Evolutionary conservation across 257 asterid genomes (phyloP).

Genomic region (Solanum chaucha): DNA sequence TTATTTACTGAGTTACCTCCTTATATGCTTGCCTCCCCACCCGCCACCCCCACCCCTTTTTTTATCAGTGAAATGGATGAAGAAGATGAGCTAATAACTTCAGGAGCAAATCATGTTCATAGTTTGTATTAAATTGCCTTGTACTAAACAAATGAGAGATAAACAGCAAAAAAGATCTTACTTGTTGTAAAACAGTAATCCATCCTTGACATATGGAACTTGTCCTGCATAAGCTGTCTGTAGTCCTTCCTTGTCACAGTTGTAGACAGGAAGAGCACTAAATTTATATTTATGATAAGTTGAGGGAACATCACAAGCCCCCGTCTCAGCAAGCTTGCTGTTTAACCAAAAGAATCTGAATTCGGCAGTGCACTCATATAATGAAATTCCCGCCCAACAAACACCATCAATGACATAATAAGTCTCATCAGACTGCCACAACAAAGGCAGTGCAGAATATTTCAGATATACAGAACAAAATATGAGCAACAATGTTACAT

Average conservation of each 20-base stretch:
- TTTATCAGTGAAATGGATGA: background rate
- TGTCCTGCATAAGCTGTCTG: conserved; percentile 57
- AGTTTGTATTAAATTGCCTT: background rate
- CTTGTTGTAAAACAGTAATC: conserved; percentile 82
- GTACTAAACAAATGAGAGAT: background rate
- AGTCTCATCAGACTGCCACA: conserved; percentile 65
- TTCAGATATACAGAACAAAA: background rate
- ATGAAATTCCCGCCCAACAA: conserved; percentile 86
- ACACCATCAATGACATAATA: conserved; percentile 84
- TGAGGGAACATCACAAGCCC: conserved; percentile 69
- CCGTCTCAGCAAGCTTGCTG: conserved; percentile 73
- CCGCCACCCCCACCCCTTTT: background rate
- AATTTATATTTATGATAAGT: conserved; percentile 56
- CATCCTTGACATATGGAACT: conserved; percentile 74
- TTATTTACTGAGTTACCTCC: background rate
- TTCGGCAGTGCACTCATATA: conserved; percentile 87
- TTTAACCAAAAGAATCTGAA: conserved; percentile 89
- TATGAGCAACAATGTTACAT: background rate
- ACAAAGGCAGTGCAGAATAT: conserved; percentile 1
- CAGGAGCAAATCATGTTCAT: background rate
- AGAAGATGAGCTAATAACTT: background rate
- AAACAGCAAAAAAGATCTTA: conserved; percentile 13
- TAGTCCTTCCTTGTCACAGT: conserved; percentile 66
- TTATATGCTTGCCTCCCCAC: background rate
- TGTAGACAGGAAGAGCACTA: conserved; percentile 40